Evolutionary conservation across 129 eudicot species (phyloP), one percentile per base, ranked within the genome.

Genomic region (Pseudognaphalium luteoalbum): DNA sequence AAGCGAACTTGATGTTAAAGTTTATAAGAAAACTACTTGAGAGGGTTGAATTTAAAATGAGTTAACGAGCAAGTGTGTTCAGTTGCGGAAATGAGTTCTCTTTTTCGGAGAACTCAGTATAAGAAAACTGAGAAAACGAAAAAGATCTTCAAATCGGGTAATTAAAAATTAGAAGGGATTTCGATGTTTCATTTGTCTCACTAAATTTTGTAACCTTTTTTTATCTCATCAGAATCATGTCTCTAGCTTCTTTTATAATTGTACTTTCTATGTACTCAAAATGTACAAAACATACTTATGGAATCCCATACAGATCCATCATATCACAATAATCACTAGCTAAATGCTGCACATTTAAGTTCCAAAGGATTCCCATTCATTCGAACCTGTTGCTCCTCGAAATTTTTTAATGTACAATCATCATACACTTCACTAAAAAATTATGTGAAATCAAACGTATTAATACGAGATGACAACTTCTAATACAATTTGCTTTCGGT

Each of bases 401-500:
- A 6, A 62, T 28, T 62, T 29, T 0, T 25, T 22, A 25, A 62
- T 41, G 68, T 22, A 30, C 39, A 65, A 33, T 65, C 14, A 65
- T 60, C 2, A 60, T 35, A 65, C 21, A 33, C 22, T 12, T 25
- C 41, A 14, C 62, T 14, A 8, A 7, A 32, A 65, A 29, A 12
- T 17, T 32, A 15, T 33, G 21, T 65, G 41, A 65, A 37, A 67
- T 37, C 51, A 37, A 35, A 3, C n/a, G 1, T 15, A 47, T 19
- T 17, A 32, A 71, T n/a, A 15, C 29, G 44, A 16, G 76, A n/a
- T 54, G 68, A 37, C 34, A 39, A 20, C 35, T 64, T 75, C 14
- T 21, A 76, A 66, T 63, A 65, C 65, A 76, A 65, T 76, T 64
- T 14, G 47, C 62, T 17, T 12, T 64, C 35, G 14, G 19, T 60